These are phyloP conservation scores for Xanthoceras sorbifolium DNA, from an alignment of 345 rosid species.

Conservation along the genomic window DNA sequence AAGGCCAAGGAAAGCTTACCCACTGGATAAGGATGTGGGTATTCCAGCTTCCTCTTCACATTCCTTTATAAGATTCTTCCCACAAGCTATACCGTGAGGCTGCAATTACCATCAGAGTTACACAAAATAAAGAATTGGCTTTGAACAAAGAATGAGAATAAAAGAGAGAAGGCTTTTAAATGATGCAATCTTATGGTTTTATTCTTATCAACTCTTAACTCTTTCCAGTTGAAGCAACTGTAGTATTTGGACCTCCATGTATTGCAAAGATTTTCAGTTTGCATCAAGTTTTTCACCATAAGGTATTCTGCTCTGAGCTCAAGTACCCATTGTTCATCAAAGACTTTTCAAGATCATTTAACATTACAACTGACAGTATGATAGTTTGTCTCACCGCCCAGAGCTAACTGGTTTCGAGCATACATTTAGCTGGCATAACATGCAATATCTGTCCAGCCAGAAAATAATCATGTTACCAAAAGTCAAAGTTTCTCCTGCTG, in stretches of 20 bases:
- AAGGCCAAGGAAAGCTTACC: conserved; percentile 38
- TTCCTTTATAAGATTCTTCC: conserved; percentile 82
- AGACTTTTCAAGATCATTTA: background rate
- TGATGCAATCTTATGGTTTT: background rate
- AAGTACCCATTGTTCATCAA: background rate
- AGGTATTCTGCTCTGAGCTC: background rate
- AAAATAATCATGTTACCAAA: background rate
- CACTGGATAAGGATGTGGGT: conserved; percentile 50
- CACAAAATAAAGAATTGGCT: background rate
- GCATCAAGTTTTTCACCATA: background rate
- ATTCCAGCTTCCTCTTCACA: conserved; percentile 97
- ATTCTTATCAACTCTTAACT: background rate
- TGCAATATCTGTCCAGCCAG: background rate
- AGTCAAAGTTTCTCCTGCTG: background rate
- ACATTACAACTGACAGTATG: background rate
- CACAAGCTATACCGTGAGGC: conserved; percentile 80
- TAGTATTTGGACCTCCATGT: background rate
- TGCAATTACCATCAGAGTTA: conserved; percentile 34
- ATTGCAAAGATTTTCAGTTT: conserved; percentile 8
- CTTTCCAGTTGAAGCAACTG: background rate
- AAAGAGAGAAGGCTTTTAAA: conserved; percentile 9
- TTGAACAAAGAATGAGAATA: background rate
- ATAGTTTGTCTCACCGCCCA: background rate
- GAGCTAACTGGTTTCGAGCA: background rate
- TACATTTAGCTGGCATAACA: background rate